Base-by-base conservation (phyloP, 164 flowering plant species). In the Brasenia schreberi region DNA sequence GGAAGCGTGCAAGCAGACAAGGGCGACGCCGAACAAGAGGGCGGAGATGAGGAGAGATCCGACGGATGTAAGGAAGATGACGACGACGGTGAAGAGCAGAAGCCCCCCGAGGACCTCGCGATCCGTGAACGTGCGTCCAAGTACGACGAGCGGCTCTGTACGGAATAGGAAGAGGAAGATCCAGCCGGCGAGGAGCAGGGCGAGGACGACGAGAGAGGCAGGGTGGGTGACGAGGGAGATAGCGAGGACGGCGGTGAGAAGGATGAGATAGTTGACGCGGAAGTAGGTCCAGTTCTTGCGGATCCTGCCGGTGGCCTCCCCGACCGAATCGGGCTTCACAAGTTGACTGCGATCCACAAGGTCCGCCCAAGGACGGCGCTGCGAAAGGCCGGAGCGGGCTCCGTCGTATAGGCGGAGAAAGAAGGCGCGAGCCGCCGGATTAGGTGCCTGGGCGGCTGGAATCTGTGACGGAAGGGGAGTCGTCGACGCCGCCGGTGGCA, bases 351-450 rank as follows among this genome's bases (percentile, higher is more conserved):
- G 84, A 59, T 90, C 97, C 17, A 72, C 69, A 70, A 90, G 92
- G 73, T 90, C 94, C 10, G 72, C 12, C 92, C 94, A 90, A n/a
- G 90, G 85, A 3, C 89, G 89, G 66, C 89, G 87, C 68, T 82
- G 83, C 17, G 95, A 72, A 74, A 85, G 69, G 56, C 84, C 87
- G 63, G 71, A 43, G 43, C 85, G 84, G 70, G 80, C 65, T 17
- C 81, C 60, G 1, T 80, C 82, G 65, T 87, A 62, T 69, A 86
- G 61, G 66, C 78, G 78, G 76, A 75, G 62, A 70, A 90, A 62
- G 84, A 85, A 81, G 60, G 83, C 71, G 19, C 92, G 90, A 77
- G 85, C 72, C 44, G 89, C 96, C 2, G 87, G 85, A 64, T 87
- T 85, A 71, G 87, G 69, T 17, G 59, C 59, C 12, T 11, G 12